Base-by-base conservation (phyloP, 2,329 filamentous ascomycete species). In the Penicillium oxalicum region DNA sequence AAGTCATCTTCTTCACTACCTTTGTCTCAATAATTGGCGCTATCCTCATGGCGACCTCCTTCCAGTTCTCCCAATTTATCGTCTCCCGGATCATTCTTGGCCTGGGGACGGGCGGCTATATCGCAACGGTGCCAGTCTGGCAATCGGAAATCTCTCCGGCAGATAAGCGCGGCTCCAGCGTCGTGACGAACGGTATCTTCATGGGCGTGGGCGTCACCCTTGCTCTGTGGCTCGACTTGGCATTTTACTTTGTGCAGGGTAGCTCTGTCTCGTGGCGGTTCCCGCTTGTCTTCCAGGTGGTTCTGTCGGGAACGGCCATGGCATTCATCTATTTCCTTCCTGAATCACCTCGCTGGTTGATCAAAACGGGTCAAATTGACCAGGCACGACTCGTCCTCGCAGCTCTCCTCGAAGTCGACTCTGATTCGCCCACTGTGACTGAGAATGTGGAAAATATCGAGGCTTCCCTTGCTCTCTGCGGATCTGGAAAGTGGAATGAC, bases 161-260 rank as follows among this genome's bases (percentile, higher is more conserved):
- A 2, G 62, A 69, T 25, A 73, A 74, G 38, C 71, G 77, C 27
- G 78, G 77, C 28, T 64, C 71, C 0, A 56, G 77, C 24, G 74
- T 80, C 40, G 76, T 76, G 18, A 74, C 77, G 3, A 74, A 76
- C 38, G 72, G 74, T 9, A 69, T 74, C 48, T 75, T 76, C 56
- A 73, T 77, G 47, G 66, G 67, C 26, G 57, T 69, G 0, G 74
- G 74, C 25, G 74, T 75, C 45, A 64, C 71, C 1, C 60, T 75
- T 18, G 68, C 74, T 42, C 67, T 74, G 2, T 77, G 74, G 74
- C 71, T 77, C 49, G 73, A 77, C 49, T 67, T 76, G 28, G 74
- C 71, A 12, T 69, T 69, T 49, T 70, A 64, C 44, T 66, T 69
- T 37, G 64, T 69, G 44, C 63, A 59, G 26, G 59, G 52, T 1